These are phyloP conservation scores for Dalbergia cochinchinensis DNA, from an alignment of 306 rosid species.

Conservation along the genomic window DNA sequence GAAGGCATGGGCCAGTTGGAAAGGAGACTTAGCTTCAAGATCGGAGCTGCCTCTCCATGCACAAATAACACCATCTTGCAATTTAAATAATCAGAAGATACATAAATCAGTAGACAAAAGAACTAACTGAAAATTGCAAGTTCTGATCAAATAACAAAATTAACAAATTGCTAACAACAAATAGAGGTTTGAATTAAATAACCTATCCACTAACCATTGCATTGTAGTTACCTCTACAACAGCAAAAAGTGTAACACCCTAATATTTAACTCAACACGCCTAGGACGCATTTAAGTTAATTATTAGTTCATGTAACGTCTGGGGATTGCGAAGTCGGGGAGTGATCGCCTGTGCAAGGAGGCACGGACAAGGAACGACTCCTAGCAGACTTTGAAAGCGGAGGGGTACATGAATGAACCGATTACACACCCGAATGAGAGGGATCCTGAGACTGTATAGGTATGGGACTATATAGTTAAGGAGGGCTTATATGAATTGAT, in stretches of 20 bases:
- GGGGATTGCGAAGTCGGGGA: too few species aligned
- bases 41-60: conserved; percentile 52
- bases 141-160: not conserved
- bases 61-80: conserved; percentile 51
- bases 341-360: too few species aligned
- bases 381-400: too few species aligned
- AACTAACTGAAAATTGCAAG: not conserved
- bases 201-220: not conserved
- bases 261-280: too few species aligned
- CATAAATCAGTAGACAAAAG: not conserved
- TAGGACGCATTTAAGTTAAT: too few species aligned
- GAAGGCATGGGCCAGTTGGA: conserved; percentile 74
- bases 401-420: too few species aligned
- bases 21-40: conserved; percentile 30
- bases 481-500: too few species aligned
- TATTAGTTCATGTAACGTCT: too few species aligned
- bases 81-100: not conserved
- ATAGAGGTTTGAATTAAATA: not conserved
- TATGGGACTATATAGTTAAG: too few species aligned
- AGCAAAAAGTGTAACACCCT: conserved; percentile 55
- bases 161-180: not conserved
- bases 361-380: too few species aligned
- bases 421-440: too few species aligned
- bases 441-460: too few species aligned
- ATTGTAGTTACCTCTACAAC: conserved; percentile 52